A percentile compares a stretch with the other conserved stretches of the same genome.
Evolutionary conservation across 768 basidiomycete genomes (phyloP).

Genomic region (Asterophora lycoperdoides): DNA sequence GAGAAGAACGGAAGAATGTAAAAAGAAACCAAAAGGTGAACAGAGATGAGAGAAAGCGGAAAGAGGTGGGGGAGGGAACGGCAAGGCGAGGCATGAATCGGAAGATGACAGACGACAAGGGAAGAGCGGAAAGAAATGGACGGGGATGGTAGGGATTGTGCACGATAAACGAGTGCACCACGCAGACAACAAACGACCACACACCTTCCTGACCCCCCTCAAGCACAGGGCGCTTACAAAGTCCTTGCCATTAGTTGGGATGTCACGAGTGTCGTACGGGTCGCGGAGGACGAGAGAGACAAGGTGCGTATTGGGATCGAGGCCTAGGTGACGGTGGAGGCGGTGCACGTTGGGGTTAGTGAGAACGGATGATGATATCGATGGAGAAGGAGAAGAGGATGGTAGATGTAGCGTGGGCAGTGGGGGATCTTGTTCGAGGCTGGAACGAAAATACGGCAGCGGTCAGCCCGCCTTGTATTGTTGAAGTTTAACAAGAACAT

Average conservation of each 20-base stretch:
- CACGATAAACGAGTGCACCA: too few relatives aligned
- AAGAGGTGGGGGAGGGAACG: not conserved
- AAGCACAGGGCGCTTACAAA: constrained; percentile 54
- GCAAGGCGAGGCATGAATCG: constrained; percentile 3
- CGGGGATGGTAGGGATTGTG: too few relatives aligned
- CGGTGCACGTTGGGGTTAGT: constrained; percentile 39
- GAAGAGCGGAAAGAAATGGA: too few relatives aligned
- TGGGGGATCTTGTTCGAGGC: constrained; percentile 66
- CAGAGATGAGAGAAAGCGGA: not conserved
- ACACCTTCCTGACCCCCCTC: constrained; percentile 69
- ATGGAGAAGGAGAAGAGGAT: too few relatives aligned
- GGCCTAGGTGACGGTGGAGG: constrained; percentile 66
- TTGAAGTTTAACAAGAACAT: too few relatives aligned
- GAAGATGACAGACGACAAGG: too few relatives aligned
- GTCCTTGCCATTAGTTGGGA: constrained; percentile 68
- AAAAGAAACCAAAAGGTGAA: too few relatives aligned
- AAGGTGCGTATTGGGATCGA: constrained; percentile 41
- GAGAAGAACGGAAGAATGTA: too few relatives aligned
- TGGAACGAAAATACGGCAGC: too few relatives aligned
- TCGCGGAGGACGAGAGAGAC: constrained; percentile 62
- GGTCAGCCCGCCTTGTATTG: too few relatives aligned
- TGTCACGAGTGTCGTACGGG: constrained; percentile 57
- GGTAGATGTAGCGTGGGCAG: constrained; percentile 54
- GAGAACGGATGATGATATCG: too few relatives aligned
- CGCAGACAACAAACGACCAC: too few relatives aligned